Evolutionary conservation across 192 early-diverging fungal species (phyloP).

Genomic region (Coemansia sp.): DNA sequence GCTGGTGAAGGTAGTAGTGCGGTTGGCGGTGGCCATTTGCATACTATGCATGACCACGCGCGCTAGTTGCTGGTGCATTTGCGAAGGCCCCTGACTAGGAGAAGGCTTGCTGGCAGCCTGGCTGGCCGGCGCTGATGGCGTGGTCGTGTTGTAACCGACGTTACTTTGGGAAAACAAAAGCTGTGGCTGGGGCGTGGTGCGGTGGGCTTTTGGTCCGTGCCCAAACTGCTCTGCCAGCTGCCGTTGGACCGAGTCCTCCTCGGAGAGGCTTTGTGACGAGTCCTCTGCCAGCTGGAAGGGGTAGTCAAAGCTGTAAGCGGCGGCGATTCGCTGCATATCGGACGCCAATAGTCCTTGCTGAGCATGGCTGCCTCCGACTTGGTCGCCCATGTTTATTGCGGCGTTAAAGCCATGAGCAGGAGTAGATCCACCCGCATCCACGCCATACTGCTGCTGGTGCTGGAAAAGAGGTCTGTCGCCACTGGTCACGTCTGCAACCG

Average conservation of each 20-base stretch:
- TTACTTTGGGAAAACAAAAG: background rate
- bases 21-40: background rate
- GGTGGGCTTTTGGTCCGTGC: background rate
- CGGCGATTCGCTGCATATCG: background rate
- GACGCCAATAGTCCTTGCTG: background rate
- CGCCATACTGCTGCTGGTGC: background rate
- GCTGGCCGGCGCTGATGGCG: background rate
- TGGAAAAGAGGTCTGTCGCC: background rate
- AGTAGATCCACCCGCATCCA: background rate
- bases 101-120: background rate
- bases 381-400: background rate
- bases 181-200: background rate
- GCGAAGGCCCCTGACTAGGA: background rate
- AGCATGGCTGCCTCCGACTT: background rate
- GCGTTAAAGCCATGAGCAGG: background rate
- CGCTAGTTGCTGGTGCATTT: background rate
- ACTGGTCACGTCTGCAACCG: background rate
- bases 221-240: conserved; percentile 29
- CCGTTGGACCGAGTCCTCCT: background rate
- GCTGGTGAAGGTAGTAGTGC: background rate
- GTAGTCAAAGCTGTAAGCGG: conserved; percentile 18
- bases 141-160: background rate
- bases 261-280: background rate
- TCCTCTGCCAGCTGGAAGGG: conserved; percentile 5
- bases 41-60: background rate